phyloP scores from a whole-genome alignment of 192 early-diverging fungal genomes.

The Kappamyces sp. region DNA sequence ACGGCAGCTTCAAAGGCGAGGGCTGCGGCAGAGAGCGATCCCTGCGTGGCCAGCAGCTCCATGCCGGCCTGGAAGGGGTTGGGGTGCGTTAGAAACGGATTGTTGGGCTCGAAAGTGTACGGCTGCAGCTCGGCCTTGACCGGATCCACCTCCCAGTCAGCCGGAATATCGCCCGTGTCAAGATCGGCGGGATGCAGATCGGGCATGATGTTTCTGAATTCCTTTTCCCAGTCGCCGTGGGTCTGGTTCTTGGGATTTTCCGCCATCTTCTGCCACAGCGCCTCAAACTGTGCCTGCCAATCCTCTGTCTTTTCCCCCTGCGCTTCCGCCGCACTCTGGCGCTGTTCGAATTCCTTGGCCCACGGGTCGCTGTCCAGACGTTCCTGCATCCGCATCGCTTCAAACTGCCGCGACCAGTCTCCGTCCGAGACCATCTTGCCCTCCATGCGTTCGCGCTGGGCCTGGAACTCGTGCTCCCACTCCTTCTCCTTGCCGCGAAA shows the following conservation, averaged over 20 bases:
- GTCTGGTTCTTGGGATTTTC: background rate
- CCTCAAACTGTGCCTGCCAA: conserved; percentile 10
- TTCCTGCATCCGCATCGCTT: conserved; percentile 2
- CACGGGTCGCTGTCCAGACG: background rate
- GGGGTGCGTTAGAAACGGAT: conserved; percentile 55
- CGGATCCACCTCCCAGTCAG: background rate
- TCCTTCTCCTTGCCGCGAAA: no score
- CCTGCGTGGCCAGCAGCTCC: conserved; percentile 38
- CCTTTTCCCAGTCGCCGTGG: background rate
- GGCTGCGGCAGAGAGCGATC: conserved; percentile 73
- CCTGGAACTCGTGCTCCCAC: no score
- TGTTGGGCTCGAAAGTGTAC: conserved; percentile 74
- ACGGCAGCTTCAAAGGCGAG: conserved; percentile 84
- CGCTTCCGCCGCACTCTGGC: background rate
- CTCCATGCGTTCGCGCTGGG: no score
- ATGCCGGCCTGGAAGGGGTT: conserved; percentile 30
- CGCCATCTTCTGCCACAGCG: background rate
- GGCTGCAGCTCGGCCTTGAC: background rate
- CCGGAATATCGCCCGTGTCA: no score
- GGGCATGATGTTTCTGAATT: background rate
- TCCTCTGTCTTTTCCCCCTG: background rate
- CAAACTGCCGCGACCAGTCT: conserved; percentile 13
- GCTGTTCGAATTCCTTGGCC: conserved; percentile 8
- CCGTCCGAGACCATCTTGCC: background rate
- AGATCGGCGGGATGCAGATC: no score